Base-by-base conservation (phyloP, 345 rosid genomes). In the Eucalyptus lansdowneana region DNA sequence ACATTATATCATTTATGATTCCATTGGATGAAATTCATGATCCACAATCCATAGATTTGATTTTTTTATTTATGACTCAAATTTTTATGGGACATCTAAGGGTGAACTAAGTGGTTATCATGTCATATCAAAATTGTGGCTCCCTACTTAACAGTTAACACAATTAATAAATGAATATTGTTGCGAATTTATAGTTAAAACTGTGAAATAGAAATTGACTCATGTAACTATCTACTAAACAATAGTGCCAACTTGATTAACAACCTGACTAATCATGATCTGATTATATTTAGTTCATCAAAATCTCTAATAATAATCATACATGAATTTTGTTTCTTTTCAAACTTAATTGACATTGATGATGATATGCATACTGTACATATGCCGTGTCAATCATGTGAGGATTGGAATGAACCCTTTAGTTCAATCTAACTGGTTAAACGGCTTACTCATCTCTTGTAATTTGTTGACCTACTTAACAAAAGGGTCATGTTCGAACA, bases 181-280 rank as follows among this genome's bases (percentile, higher is more conserved):
- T 56, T 10, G 6, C 3, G 6, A 4, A 2, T 56, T 56, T 29
- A 56, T 4, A 56, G 62, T 9, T 56, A 3, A 56, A 4, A 56
- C 6, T 2, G 0, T 0, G 4, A 24, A 58, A 58, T 0, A 60
- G 4, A 27, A 60, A 11, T 60, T 12, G 31, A 60, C n/a, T 60
- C 67, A 25, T 25, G 7, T 22, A 56, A 54, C 60, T 54, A 22
- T 22, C 60, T 9, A 44, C 45, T 44, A 8, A 44, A 44, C 45
- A 44, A 44, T 8, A 44, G 9, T 8, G 45, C 9, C 45, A 44
- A 44, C 45, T 44, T 44, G 9, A 44, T 44, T 44, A 8, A 44
- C 45, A 44, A 8, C 45, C 9, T 44, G 45, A 44, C 45, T 44
- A 44, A 54, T 54, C 27, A 21, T 22, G 27, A 54, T 2, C 5